Evolutionary conservation across 768 basidiomycete species (phyloP).

Genomic region (Trametes cingulata): DNA sequence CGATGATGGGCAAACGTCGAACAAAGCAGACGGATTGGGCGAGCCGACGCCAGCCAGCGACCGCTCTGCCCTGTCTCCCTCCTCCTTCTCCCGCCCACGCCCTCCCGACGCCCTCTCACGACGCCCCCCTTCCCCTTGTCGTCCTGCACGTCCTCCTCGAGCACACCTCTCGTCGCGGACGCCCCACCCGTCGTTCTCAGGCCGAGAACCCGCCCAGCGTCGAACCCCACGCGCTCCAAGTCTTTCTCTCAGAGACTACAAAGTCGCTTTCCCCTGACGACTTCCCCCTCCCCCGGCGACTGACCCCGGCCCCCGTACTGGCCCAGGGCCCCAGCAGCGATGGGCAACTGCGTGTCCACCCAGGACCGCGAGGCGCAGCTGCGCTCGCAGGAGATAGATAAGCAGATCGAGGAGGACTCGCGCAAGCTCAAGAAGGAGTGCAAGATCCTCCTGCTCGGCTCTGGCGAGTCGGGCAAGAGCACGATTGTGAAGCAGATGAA

Average conservation of each 20-base stretch:
- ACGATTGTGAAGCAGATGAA: conserved; percentile 99
- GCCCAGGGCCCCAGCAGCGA: conserved; percentile 30
- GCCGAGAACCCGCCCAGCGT: neutral
- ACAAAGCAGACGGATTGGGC: conserved; percentile 20
- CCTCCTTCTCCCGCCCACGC: conserved; percentile 6
- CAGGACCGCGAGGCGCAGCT: conserved; percentile 59
- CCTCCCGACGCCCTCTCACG: conserved; percentile 10
- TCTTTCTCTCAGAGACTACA: conserved; percentile 8
- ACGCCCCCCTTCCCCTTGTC: neutral
- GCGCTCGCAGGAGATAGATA: conserved; percentile 76
- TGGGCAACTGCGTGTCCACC: conserved; percentile 72
- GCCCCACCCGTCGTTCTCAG: neutral
- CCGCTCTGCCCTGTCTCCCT: conserved; percentile 5
- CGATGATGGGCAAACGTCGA: conserved; percentile 1
- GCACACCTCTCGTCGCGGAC: neutral
- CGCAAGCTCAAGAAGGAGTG: conserved; percentile 83
- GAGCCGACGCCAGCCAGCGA: conserved; percentile 20
- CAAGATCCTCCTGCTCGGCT: conserved; percentile 92
- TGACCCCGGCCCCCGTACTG: neutral
- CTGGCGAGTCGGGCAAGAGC: conserved; percentile 92
- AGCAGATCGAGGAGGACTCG: conserved; percentile 82
- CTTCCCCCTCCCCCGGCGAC: neutral
- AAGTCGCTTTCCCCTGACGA: conserved; percentile 11
- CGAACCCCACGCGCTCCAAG: neutral
- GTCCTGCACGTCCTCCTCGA: neutral